Conservation (phyloP, 768 basidiomycete genomes). For the Mycena amicta region DNA sequence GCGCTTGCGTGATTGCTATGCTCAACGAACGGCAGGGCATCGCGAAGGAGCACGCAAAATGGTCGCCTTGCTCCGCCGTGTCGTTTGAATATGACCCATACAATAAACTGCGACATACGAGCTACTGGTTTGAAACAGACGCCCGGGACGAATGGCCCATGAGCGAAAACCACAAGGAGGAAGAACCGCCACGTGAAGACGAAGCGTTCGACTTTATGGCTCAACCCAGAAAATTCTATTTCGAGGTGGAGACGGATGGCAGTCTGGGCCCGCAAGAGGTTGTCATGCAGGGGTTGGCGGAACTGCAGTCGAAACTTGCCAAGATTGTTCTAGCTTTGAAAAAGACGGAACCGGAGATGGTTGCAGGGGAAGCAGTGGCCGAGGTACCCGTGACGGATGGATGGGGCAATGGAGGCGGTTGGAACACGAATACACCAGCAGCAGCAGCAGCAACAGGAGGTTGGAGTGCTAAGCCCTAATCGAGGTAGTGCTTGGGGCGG, state of each 20-base stretch:
- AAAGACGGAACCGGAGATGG: constrained; percentile 57
- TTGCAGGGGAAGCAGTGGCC: constrained; percentile 27
- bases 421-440: constrained; percentile 21
- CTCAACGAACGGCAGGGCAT: constrained; percentile 65
- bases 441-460: constrained; percentile 20
- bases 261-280: constrained; percentile 88
- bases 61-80: constrained; percentile 95
- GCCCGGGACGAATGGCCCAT: constrained; percentile 89
- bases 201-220: constrained; percentile 87
- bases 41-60: constrained; percentile 98
- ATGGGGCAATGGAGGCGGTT: constrained; percentile 33
- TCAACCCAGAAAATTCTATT: constrained; percentile 88
- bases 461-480: constrained; percentile 15
- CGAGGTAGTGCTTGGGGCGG: constrained; percentile 38
- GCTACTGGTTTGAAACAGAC: constrained; percentile 90
- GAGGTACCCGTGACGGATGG: constrained; percentile 23
- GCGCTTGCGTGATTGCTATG: neutral
- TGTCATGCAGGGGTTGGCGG: constrained; percentile 78
- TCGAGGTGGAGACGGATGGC: constrained; percentile 94
- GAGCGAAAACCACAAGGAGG: constrained; percentile 81
- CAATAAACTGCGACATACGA: constrained; percentile 95
- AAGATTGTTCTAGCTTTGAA: constrained; percentile 79
- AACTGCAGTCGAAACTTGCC: constrained; percentile 80
- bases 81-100: constrained; percentile 98
- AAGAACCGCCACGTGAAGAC: constrained; percentile 78